These are phyloP conservation scores for Calonectria naviculata DNA, from an alignment of 2,329 filamentous ascomycete genomes.

Conservation along the genomic window DNA sequence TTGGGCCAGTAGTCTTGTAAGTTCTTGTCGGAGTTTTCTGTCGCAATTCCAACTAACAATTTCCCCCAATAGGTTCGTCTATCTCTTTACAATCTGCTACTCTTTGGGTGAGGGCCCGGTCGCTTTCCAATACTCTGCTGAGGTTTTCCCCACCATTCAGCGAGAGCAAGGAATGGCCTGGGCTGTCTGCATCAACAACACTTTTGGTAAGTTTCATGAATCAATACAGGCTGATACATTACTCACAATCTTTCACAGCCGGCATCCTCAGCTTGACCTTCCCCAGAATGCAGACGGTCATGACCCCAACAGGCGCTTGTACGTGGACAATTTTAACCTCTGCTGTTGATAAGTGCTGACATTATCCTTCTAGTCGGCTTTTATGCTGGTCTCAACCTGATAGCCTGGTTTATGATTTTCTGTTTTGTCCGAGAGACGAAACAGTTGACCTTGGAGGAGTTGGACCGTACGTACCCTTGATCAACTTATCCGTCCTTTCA, in stretches of 20 bases:
- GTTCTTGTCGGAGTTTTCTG: neutral
- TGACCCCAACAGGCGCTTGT: constrained; percentile 47
- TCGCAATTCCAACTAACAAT: neutral
- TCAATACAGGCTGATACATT: neutral
- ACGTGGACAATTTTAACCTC: neutral
- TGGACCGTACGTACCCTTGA: constrained; percentile 27
- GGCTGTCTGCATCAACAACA: constrained; percentile 51
- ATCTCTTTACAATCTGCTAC: constrained; percentile 50
- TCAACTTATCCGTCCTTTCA: too few relatives aligned
- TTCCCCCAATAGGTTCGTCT: constrained; percentile 41
- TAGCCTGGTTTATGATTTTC: constrained; percentile 58
- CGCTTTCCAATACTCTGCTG: constrained; percentile 52
- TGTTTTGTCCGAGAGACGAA: constrained; percentile 60
- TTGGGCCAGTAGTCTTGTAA: constrained; percentile 44
- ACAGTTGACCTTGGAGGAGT: constrained; percentile 57
- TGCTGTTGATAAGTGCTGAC: constrained; percentile 6
- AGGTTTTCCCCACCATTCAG: constrained; percentile 51
- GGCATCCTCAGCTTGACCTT: constrained; percentile 45
- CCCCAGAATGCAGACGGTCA: constrained; percentile 45
- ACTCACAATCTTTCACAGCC: constrained; percentile 31
- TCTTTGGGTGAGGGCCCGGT: constrained; percentile 50
- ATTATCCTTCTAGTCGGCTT: constrained; percentile 44
- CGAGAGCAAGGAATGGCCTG: constrained; percentile 53
- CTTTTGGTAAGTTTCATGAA: constrained; percentile 30
- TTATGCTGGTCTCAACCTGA: constrained; percentile 57